Evolutionary conservation across 2,329 filamentous ascomycete species (phyloP), one percentile per base, ranked within the genome.

Genomic region (Phyllosticta citribraziliensis): DNA sequence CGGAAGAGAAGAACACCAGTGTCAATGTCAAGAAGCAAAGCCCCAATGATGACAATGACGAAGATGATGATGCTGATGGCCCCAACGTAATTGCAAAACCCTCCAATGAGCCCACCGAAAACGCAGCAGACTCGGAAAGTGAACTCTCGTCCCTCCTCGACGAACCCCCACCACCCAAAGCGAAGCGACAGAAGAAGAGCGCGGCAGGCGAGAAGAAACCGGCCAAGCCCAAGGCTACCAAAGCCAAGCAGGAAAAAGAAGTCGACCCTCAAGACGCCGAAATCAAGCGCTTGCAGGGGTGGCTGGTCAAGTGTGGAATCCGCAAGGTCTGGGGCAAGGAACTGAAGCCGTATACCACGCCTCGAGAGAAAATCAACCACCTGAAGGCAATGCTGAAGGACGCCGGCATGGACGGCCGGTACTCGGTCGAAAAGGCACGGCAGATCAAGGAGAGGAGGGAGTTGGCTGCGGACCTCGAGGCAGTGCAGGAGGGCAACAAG

Each of bases 241-340:
- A 67, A 63, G 68, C 69, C 22, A 75, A 70, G 52, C 58, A 76
- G n/a, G 69, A 78, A 9, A 73, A 75, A 35, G 70, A 73, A 30
- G 75, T 80, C 40, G 79, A 85, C 19, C 83, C 87, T 0, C 83
- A 91, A 63, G 84, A 90, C 63, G 85, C 83, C 3, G 89, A 96
- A 72, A 88, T 97, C 70, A 97, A 96, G 74, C 88, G 86, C 56
- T 79, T 97, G 3, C 93, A 97, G 75, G 84, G 85, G 9, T 91
- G 93, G 74, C 82, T 99, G 6, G 76, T 87, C 54, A 96, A 97
- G 74, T 99, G 93, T 69, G 93, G 93, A 30, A 84, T 97, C 60
- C 88, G 91, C 58, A 97, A 97, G 72, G 83, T 97, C 64, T 99
- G 94, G 93, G 84, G 83, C 56, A 85, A 88, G 65, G 91, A 97